phyloP scores from a whole-genome alignment of 108 stramenopile genomes.

The Cylindrotheca closterium region DNA sequence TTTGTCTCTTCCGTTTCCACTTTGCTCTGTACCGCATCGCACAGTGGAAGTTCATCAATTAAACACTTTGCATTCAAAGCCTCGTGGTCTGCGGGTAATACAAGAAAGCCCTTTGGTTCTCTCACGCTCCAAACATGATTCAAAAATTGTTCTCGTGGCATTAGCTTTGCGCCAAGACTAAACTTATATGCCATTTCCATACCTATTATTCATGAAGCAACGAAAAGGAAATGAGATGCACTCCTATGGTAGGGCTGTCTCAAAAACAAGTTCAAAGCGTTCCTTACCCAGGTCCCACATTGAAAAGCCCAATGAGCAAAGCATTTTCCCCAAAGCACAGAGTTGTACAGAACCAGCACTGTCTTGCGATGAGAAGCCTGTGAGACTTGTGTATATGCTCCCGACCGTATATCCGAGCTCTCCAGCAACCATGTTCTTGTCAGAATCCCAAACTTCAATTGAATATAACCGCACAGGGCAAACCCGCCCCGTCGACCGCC shows the following conservation, averaged over 20 bases:
- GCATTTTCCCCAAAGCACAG: constrained; percentile 57
- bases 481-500: not conserved
- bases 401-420: constrained; percentile 87
- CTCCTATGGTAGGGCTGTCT: not conserved
- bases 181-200: constrained; percentile 60
- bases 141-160: constrained; percentile 67
- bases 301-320: constrained; percentile 46
- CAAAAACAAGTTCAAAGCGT: not conserved
- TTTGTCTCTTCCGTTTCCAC: too few relatives aligned
- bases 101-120: constrained; percentile 11
- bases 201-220: too few relatives aligned
- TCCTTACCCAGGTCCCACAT: constrained; percentile 77
- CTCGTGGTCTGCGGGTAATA: constrained; percentile 11
- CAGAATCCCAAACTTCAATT: constrained; percentile 72
- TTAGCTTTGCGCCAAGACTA: constrained; percentile 48
- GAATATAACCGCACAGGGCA: constrained; percentile 72
- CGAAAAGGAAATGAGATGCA: not conserved
- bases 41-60: too few relatives aligned
- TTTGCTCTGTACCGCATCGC: too few relatives aligned
- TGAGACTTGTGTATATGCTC: constrained; percentile 74
- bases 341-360: constrained; percentile 83
- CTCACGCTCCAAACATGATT: constrained; percentile 41
- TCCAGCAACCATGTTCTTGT: constrained; percentile 66
- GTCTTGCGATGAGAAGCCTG: constrained; percentile 71
- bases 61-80: not conserved